Conservation (phyloP, 2,329 filamentous ascomycete genomes). For the Trichoderma lentiforme region DNA sequence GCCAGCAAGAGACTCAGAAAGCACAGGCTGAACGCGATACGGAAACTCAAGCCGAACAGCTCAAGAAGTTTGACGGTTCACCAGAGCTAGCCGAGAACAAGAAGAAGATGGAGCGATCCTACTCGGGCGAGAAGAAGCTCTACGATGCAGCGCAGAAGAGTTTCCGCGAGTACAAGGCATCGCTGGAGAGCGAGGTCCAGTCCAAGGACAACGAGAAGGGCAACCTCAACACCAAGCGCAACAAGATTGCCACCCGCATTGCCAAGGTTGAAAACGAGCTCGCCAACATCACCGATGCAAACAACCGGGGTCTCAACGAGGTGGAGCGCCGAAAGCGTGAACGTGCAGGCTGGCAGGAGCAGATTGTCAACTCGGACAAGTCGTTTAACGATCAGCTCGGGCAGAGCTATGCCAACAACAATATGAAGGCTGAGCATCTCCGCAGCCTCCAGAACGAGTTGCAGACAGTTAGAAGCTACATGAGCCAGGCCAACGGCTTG, state of each 20-base stretch:
- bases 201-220: constrained; percentile 62
- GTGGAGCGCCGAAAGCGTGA: constrained; percentile 58
- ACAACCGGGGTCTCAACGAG: constrained; percentile 61
- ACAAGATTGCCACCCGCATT: constrained; percentile 69
- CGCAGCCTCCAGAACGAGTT: constrained; percentile 32
- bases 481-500: constrained; percentile 32
- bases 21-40: constrained; percentile 60
- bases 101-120: constrained; percentile 51
- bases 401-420: constrained; percentile 36
- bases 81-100: constrained; percentile 61
- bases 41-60: constrained; percentile 50
- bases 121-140: constrained; percentile 54
- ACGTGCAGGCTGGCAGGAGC: constrained; percentile 45
- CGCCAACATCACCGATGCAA: constrained; percentile 66
- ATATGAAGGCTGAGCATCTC: constrained; percentile 31
- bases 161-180: constrained; percentile 57
- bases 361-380: constrained; percentile 44
- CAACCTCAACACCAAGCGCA: constrained; percentile 63
- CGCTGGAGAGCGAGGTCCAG: constrained; percentile 61
- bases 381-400: constrained; percentile 45
- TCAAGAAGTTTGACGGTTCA: constrained; percentile 62
- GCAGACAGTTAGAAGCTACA: constrained; percentile 32
- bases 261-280: constrained; percentile 71
- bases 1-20: constrained; percentile 72
- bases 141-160: constrained; percentile 56